Percentiles rank a stretch among this genome's conserved stretches.
These are phyloP conservation scores for Leishmania tarentolae DNA, from an alignment of 208 protist genomes.

Conservation along the genomic window DNA sequence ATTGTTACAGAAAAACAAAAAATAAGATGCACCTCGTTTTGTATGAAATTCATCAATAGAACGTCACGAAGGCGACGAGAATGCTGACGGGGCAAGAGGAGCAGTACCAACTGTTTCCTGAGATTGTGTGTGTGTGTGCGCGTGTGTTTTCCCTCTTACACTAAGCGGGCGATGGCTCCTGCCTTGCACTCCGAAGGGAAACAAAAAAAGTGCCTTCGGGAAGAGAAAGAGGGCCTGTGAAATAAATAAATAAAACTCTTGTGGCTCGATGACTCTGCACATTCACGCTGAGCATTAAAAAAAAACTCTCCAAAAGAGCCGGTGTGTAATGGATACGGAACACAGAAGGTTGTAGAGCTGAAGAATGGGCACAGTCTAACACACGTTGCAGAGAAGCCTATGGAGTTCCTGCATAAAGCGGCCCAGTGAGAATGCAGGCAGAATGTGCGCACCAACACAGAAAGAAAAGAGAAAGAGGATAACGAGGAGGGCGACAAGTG, in stretches of 20 bases:
- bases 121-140: not conserved
- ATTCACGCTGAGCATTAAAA: not conserved
- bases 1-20: not conserved
- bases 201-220: not conserved
- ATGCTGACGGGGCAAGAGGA: not conserved
- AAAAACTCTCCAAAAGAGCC: not conserved
- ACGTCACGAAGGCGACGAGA: not conserved
- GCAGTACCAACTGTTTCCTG: not conserved
- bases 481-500: not conserved
- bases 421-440: not conserved
- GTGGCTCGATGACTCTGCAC: not conserved
- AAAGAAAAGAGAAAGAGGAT: not conserved
- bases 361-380: not conserved
- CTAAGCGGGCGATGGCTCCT: not conserved
- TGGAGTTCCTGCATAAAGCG: not conserved
- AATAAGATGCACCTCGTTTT: not conserved
- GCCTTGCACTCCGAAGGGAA: not conserved
- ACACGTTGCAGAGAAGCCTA: not conserved
- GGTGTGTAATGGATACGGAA: not conserved
- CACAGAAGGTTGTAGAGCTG: not conserved
- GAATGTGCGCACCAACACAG: not conserved
- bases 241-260: not conserved
- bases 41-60: not conserved
- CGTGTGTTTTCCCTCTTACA: no score
- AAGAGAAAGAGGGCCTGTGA: not conserved